These are phyloP conservation scores for Psidium friedrichsthalianum DNA, from an alignment of 345 rosid species.

Conservation along the genomic window DNA sequence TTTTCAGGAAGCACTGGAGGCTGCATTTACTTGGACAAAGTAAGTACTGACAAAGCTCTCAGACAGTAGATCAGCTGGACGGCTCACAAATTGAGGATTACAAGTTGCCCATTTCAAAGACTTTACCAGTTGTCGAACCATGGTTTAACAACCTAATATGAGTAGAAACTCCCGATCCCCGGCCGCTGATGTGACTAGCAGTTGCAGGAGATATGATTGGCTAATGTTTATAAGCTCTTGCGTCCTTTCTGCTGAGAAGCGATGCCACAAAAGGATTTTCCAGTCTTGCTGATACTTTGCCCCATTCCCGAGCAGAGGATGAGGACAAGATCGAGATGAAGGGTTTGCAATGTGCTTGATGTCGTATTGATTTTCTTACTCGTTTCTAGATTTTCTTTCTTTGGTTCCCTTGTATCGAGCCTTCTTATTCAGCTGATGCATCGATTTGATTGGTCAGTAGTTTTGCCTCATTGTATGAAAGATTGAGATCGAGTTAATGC, in stretches of 20 bases:
- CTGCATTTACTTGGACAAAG: background rate
- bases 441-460: background rate
- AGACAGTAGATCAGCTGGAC: background rate
- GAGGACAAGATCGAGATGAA: background rate
- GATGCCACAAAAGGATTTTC: background rate
- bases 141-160: background rate
- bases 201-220: background rate
- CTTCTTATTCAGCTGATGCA: background rate
- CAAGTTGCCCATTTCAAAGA: background rate
- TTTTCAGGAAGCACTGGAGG: background rate
- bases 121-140: background rate
- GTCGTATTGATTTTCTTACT: background rate
- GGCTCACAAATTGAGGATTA: background rate
- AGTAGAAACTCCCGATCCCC: background rate
- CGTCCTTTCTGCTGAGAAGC: background rate
- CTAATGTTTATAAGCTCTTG: background rate
- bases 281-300: background rate
- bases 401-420: background rate
- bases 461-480: background rate
- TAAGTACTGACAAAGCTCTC: background rate
- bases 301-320: background rate
- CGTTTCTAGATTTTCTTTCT: background rate
- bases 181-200: background rate
- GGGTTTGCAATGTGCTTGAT: background rate
- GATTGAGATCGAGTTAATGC: background rate